Evolutionary conservation across 176 grass and related monocot species (phyloP).

Genomic region (Calamus simplicifolius): DNA sequence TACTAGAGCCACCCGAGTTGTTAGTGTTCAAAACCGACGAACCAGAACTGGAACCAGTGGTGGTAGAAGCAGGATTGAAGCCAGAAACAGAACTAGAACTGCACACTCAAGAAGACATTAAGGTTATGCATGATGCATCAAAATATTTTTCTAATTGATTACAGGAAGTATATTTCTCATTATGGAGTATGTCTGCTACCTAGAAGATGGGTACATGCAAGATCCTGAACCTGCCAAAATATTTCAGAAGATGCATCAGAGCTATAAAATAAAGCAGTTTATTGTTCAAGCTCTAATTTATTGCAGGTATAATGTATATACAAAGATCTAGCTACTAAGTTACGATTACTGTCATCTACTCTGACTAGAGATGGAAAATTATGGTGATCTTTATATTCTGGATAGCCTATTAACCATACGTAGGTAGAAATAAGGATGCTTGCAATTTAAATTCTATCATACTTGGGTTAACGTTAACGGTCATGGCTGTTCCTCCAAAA

Average conservation of each 20-base stretch:
- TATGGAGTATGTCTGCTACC: constrained; percentile 34
- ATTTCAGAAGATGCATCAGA: neutral
- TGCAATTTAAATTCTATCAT: constrained; percentile 2
- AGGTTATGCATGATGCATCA: neutral
- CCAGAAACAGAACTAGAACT: constrained; percentile 40
- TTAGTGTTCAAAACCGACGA: constrained; percentile 71
- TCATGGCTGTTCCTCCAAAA: constrained; percentile 80
- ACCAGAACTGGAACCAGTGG: constrained; percentile 28
- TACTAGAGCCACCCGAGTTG: constrained; percentile 25
- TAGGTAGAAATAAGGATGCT: too few relatives aligned
- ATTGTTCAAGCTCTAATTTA: too few relatives aligned
- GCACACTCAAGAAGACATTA: constrained; percentile 11
- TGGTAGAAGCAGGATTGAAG: constrained; percentile 31
- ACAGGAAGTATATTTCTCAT: too few relatives aligned
- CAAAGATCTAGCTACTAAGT: too few relatives aligned
- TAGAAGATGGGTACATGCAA: constrained; percentile 58
- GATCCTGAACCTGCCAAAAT: constrained; percentile 56
- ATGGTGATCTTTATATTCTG: too few relatives aligned
- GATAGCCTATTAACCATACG: too few relatives aligned
- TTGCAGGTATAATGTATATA: too few relatives aligned
- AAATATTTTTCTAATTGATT: too few relatives aligned
- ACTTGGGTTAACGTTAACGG: constrained; percentile 86
- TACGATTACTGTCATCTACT: too few relatives aligned
- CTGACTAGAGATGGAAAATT: too few relatives aligned
- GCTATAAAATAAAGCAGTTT: too few relatives aligned